Evolutionary conservation across 108 stramenopile genomes (phyloP), one percentile per base, ranked within the genome.

Genomic region (Parietichytrium sp.): DNA sequence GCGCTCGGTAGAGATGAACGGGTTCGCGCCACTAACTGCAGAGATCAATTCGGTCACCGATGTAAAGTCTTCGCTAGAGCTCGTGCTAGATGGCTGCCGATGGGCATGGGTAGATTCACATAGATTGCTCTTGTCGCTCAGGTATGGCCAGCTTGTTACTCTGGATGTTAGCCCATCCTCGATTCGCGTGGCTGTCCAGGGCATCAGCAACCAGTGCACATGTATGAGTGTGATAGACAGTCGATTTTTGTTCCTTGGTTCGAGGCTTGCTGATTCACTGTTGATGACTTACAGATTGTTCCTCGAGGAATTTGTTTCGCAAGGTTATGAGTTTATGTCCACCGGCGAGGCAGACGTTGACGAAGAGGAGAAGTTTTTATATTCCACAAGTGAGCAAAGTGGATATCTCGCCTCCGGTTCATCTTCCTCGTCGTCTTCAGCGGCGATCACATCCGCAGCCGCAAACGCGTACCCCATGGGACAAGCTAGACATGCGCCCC

Each of bases 121-220:
- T 27, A 33, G 61, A 0, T 25, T 72, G 13, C 61, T 72, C 29
- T 45, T 72, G 61, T 72, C 61, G 13, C 61, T 72, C n/a, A 33
- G 33, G n/a, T 72, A 72, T n/a, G 61, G 61, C 33, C 61, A 72
- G 61, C 61, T 72, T 23, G 61, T 72, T 7, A 15, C 45, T 8
- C 61, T 72, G 36, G 61, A 72, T 25, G 61, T 72, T 72, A 42
- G 61, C 1, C 61, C 61, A 10, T 33, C 36, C 61, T 72, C 61
- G 38, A 33, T 72, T 42, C 36, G 38, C 16, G 12, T 72, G 29
- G 38, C 61, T 10, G 36, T 45, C 25, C 61, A 42, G 10, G 61
- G 38, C n/a, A 33, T 72, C 42, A 12, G 38, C 38, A 72, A 72
- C 61, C 61, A 72, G 61, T 72, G 61, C 61, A 45, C 61, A 42